Percentiles rank a stretch among this genome's conserved stretches.
Conservation (phyloP, 768 basidiomycete genomes). For the Trametes villosa region DNA sequence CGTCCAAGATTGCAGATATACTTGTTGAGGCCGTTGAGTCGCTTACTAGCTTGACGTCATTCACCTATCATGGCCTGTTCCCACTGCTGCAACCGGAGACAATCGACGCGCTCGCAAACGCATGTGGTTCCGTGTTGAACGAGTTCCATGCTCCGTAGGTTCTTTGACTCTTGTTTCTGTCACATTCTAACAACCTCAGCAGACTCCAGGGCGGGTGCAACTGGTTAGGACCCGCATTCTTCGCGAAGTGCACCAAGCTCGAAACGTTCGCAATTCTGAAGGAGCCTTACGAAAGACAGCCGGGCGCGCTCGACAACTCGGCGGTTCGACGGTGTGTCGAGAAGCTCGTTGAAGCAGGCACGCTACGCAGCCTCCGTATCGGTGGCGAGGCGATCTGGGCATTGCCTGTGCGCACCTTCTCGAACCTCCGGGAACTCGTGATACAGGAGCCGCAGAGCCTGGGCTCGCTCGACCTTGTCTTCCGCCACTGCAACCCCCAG, state of each 20-base stretch:
- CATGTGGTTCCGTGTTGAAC: not conserved
- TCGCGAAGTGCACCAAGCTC: not conserved
- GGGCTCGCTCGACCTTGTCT: conserved; percentile 3
- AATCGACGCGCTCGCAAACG: not conserved
- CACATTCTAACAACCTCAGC: not conserved
- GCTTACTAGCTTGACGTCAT: not conserved
- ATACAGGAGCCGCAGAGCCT: not conserved
- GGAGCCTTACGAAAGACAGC: not conserved
- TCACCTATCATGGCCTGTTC: not conserved
- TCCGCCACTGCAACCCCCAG: conserved; percentile 6
- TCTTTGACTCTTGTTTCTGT: not conserved
- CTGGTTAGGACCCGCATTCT: not conserved
- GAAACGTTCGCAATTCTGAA: not conserved
- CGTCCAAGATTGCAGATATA: not conserved
- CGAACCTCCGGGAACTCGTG: conserved; percentile 12
- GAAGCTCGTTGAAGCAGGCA: not conserved
- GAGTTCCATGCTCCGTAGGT: conserved; percentile 6
- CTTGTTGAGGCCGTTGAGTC: conserved; percentile 3
- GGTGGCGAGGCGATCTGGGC: conserved; percentile 1
- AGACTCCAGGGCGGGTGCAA: not conserved
- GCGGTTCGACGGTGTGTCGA: not conserved
- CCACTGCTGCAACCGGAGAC: not conserved
- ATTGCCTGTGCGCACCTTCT: conserved; percentile 3
- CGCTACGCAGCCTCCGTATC: conserved; percentile 1
- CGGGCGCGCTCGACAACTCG: not conserved